A percentile compares a stretch with the other conserved stretches of the same genome.
These are phyloP conservation scores for Cercospora berteroae DNA, from an alignment of 2,329 filamentous ascomycete genomes.

Conservation along the genomic window DNA sequence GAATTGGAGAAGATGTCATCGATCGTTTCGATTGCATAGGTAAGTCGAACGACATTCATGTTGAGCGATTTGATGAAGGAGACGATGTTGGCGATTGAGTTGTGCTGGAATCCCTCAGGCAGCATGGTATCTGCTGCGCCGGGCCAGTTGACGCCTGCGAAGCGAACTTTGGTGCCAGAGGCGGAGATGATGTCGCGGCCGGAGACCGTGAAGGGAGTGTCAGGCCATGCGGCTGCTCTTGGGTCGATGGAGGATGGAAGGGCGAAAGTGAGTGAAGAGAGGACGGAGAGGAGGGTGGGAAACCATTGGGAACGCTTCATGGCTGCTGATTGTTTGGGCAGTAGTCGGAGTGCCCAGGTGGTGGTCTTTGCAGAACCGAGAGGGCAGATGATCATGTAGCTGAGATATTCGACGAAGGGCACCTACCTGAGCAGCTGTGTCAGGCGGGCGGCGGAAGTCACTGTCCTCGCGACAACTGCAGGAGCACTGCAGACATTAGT, in stretches of 20 bases:
- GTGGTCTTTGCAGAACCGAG: no score
- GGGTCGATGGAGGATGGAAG: not conserved
- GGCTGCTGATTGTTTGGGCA: no score
- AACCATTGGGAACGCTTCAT: no score
- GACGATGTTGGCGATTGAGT: slow-evolving; percentile 55
- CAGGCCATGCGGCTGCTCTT: slow-evolving; percentile 17
- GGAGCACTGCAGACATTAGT: no score
- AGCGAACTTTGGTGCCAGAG: slow-evolving; percentile 39
- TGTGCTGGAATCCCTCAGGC: slow-evolving; percentile 63
- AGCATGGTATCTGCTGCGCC: slow-evolving; percentile 63
- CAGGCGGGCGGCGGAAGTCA: not conserved
- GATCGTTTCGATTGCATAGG: slow-evolving; percentile 63
- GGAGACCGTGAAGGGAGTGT: slow-evolving; percentile 26
- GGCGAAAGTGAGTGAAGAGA: no score
- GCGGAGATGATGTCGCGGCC: slow-evolving; percentile 35
- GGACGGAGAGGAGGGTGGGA: no score
- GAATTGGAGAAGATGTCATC: slow-evolving; percentile 42
- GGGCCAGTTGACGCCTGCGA: slow-evolving; percentile 62
- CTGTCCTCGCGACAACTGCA: not conserved
- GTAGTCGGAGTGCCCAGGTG: no score
- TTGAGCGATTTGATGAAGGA: slow-evolving; percentile 56
- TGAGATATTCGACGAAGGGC: not conserved
- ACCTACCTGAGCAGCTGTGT: not conserved
- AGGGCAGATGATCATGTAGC: no score
- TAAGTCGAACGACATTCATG: slow-evolving; percentile 51